Base-by-base conservation (phyloP, 192 early-diverging fungal genomes). In the Chytriomyces sp. region DNA sequence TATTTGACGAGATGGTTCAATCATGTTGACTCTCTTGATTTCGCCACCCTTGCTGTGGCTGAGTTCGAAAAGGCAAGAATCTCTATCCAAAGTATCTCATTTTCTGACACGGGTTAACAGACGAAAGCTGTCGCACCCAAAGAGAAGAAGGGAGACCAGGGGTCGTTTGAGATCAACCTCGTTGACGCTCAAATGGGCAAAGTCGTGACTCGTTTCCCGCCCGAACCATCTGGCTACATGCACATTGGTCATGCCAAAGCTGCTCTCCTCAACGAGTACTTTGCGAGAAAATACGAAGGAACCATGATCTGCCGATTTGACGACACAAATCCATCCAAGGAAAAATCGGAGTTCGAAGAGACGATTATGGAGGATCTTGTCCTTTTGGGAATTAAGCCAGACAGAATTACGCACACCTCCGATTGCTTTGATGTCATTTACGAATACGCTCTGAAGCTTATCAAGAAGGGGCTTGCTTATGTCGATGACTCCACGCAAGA, bases 171-270 rank as follows among this genome's bases (percentile, higher is more conserved):
- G 10, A 93, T 99, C 86, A 92, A 88, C 44, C 85, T 99, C 45
- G 83, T 90, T 68, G 90, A 86, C 75, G 93, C 93, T 20, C 87
- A 91, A 77, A 76, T 91, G 76, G 98, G 98, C 66, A 86, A 92
- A 78, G 96, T 99, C 20, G 95, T 96, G 26, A 98, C 96, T 43
- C 90, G 98, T 65, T 99, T 99, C 90, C 97, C 98, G 65, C 98
- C 98, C 3, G 98, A 99, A 88, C 97, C 98, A 72, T 91, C 88
- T 81, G 98, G 97, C 82, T 99, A 97, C 84, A 86, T 99, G 72
- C 98, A 99, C 85, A 97, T 99, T 89, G 98, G 98, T 68, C 98
- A 99, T 82, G 96, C 96, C 66, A 99, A 99, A 89, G 98, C 98
- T 46, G 98, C 95, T 11, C 85, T 99, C 61, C 81, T 99, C 66